Conservation (phyloP, 768 basidiomycete genomes). For the Tricholoma sp. region DNA sequence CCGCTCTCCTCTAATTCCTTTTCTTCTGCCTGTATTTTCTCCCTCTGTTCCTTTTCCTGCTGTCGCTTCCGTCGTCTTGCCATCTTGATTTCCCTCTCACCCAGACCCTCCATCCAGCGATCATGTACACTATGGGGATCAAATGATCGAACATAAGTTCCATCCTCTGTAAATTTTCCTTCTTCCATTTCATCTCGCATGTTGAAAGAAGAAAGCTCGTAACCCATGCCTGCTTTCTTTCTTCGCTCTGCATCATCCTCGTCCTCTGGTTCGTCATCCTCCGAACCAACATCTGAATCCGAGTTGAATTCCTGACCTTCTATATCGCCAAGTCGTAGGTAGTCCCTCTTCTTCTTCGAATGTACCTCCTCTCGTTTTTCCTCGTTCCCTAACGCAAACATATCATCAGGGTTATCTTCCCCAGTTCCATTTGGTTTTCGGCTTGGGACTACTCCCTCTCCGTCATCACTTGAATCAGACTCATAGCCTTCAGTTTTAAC, state of each 20-base stretch:
- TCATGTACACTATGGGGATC: slow-evolving; percentile 93
- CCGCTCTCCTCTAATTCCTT: slow-evolving; percentile 65
- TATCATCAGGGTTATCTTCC: slow-evolving; percentile 62
- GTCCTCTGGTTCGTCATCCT: slow-evolving; percentile 54
- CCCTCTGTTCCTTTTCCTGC: slow-evolving; percentile 66
- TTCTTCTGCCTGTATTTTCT: slow-evolving; percentile 69
- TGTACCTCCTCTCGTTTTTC: slow-evolving; percentile 39
- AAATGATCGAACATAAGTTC: slow-evolving; percentile 76
- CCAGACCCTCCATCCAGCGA: slow-evolving; percentile 90
- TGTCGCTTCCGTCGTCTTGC: slow-evolving; percentile 73
- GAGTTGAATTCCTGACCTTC: slow-evolving; percentile 91
- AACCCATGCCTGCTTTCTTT: slow-evolving; percentile 89
- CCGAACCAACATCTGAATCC: slow-evolving; percentile 37
- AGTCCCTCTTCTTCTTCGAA: slow-evolving; percentile 61
- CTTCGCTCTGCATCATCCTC: slow-evolving; percentile 75
- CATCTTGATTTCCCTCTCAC: slow-evolving; percentile 79
- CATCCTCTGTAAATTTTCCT: slow-evolving; percentile 94
- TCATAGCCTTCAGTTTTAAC: slow-evolving; percentile 88
- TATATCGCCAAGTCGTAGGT: slow-evolving; percentile 86
- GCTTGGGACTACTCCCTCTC: slow-evolving; percentile 87
- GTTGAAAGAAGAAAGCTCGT: slow-evolving; percentile 91
- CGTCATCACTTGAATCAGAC: slow-evolving; percentile 91
- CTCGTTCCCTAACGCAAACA: slow-evolving; percentile 67
- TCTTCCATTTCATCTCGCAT: slow-evolving; percentile 99
- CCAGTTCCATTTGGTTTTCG: slow-evolving; percentile 55